phyloP scores from a whole-genome alignment of 495 filamentous ascomycete genomes.

The Neurospora sp. region DNA sequence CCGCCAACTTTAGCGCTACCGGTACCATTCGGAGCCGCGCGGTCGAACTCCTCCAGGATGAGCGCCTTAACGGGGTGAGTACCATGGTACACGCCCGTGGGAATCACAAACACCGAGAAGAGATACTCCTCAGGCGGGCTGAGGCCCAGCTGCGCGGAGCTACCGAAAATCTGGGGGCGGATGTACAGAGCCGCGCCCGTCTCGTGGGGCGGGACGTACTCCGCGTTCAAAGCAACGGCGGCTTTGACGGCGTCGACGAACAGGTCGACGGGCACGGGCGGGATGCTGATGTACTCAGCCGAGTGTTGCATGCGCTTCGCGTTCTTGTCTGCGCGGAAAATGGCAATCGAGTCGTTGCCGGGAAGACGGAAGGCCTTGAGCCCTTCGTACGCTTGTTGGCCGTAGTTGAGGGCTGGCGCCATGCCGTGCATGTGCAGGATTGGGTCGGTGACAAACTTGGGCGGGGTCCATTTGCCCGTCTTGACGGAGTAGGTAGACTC shows the following conservation, averaged over 20 bases:
- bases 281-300: conserved; percentile 68
- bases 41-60: conserved; percentile 69
- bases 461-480: conserved; percentile 64
- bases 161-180: conserved; percentile 77
- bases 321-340: conserved; percentile 77
- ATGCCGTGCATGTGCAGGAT: conserved; percentile 80
- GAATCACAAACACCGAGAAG: conserved; percentile 74
- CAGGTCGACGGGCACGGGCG: conserved; percentile 57
- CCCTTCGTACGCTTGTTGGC: conserved; percentile 88
- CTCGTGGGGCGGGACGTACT: conserved; percentile 73
- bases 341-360: conserved; percentile 47
- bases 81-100: conserved; percentile 85
- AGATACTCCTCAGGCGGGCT: conserved; percentile 81
- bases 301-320: conserved; percentile 71
- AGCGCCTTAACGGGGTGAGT: conserved; percentile 68
- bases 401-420: conserved; percentile 85
- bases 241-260: conserved; percentile 67
- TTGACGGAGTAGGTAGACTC: conserved; percentile 61
- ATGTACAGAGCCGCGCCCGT: conserved; percentile 85
- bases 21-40: conserved; percentile 62
- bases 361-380: conserved; percentile 82
- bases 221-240: conserved; percentile 77
- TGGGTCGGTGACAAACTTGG: conserved; percentile 63
- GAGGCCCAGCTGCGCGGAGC: conserved; percentile 67
- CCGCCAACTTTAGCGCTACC: conserved; percentile 67